phyloP scores from a whole-genome alignment of 306 rosid species.

The Vigna hirtella region DNA sequence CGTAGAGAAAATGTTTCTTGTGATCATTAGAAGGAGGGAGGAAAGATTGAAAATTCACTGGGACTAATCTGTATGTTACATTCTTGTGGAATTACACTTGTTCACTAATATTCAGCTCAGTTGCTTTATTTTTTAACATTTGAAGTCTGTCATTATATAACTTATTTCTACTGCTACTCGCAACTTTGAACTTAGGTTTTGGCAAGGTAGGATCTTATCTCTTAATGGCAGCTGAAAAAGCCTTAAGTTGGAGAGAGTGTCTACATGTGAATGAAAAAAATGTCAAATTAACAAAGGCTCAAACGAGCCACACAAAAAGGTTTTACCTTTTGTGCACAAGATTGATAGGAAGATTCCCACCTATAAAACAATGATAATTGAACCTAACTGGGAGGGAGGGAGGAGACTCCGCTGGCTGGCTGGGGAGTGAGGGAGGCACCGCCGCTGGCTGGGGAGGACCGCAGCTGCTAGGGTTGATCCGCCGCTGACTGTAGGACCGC shows the following conservation, averaged over 20 bases:
- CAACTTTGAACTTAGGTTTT: conserved; percentile 86
- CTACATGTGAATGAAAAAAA: conserved; percentile 55
- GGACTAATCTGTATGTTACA: conserved; percentile 74
- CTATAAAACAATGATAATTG: conserved; percentile 39
- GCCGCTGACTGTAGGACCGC: too few relatives aligned
- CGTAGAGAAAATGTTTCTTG: conserved; percentile 1
- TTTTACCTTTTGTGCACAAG: conserved; percentile 60
- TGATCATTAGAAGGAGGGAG: not conserved
- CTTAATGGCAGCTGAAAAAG: conserved; percentile 75
- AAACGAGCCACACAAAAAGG: conserved; percentile 48
- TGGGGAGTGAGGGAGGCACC: too few relatives aligned
- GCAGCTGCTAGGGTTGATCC: too few relatives aligned
- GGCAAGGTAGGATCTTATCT: conserved; percentile 60
- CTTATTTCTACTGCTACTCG: conserved; percentile 90
- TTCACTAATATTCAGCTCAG: conserved; percentile 68
- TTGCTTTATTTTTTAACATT: conserved; percentile 66
- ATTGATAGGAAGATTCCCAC: conserved; percentile 65
- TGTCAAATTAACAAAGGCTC: conserved; percentile 52
- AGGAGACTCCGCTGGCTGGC: too few relatives aligned
- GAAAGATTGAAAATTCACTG: conserved; percentile 5
- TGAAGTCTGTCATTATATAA: conserved; percentile 85
- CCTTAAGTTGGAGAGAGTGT: conserved; percentile 91
- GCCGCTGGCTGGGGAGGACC: too few relatives aligned
- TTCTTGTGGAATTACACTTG: conserved; percentile 86
- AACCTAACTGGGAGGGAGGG: too few relatives aligned